phyloP scores from a whole-genome alignment of 768 basidiomycete species.

The Jaapia argillacea region DNA sequence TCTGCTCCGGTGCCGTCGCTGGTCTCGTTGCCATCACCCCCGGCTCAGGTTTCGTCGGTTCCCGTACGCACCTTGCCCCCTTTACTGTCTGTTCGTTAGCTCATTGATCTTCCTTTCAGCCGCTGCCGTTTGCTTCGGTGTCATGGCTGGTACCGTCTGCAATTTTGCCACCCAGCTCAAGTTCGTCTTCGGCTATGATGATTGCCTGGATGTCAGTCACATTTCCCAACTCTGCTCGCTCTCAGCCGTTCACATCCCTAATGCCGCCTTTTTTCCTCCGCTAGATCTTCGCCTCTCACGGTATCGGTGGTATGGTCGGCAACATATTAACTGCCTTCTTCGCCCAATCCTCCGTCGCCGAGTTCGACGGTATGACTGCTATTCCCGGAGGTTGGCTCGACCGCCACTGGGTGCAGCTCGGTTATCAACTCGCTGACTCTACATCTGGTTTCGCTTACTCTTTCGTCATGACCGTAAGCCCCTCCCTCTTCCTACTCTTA shows the following conservation, averaged over 20 bases:
- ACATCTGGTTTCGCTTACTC: conserved; percentile 56
- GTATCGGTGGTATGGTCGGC: conserved; percentile 68
- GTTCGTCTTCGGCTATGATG: conserved; percentile 66
- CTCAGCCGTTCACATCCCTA: not conserved
- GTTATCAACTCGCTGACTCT: conserved; percentile 75
- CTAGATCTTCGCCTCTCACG: conserved; percentile 82
- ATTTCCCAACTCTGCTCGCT: conserved; percentile 18
- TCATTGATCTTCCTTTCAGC: conserved; percentile 15
- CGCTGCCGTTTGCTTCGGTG: conserved; percentile 78
- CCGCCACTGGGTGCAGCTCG: conserved; percentile 74
- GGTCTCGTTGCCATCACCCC: conserved; percentile 89
- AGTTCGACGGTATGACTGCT: conserved; percentile 58
- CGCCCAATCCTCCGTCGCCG: conserved; percentile 71
- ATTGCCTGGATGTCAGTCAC: conserved; percentile 72
- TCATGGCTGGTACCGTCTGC: conserved; percentile 74
- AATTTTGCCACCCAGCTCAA: conserved; percentile 97
- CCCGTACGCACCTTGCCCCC: conserved; percentile 37
- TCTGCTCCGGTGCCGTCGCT: conserved; percentile 90
- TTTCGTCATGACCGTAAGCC: conserved; percentile 64
- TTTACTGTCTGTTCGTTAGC: conserved; percentile 1
- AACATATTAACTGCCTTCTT: conserved; percentile 85
- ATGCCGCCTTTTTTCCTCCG: conserved; percentile 39
- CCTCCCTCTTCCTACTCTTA: not conserved
- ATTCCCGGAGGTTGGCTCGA: conserved; percentile 86
- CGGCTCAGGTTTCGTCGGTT: conserved; percentile 73